A percentile compares a stretch with the other conserved stretches of the same genome.
These are phyloP conservation scores for Cymbopogon flexuosus DNA, from an alignment of 202 grass and related monocot genomes.

Conservation along the genomic window DNA sequence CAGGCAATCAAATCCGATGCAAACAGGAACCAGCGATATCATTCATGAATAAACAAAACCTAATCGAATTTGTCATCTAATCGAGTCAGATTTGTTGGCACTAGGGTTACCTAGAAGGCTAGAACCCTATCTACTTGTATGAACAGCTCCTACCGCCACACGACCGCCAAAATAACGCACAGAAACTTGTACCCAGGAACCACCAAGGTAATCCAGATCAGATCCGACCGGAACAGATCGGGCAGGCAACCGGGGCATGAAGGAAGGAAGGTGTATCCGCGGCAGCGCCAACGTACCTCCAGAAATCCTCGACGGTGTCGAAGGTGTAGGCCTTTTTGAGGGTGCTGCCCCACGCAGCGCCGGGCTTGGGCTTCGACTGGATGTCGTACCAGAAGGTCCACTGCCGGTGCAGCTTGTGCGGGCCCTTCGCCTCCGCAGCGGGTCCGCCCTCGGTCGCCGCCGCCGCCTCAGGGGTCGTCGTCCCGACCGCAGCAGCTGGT, in stretches of 20 bases:
- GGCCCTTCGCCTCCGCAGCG: slow-evolving; percentile 17
- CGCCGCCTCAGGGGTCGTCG: slow-evolving; percentile 7
- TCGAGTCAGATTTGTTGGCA: background rate
- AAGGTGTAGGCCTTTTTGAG: slow-evolving; percentile 91
- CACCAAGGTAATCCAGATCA: slow-evolving; percentile 27
- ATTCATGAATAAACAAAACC: background rate
- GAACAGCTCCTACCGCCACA: background rate
- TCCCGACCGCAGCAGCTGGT: background rate
- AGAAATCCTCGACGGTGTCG: slow-evolving; percentile 95
- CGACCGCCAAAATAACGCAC: background rate
- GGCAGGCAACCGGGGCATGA: background rate
- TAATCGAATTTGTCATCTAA: background rate
- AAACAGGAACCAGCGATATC: background rate
- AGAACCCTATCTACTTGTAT: background rate
- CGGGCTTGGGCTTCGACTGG: slow-evolving; percentile 85
- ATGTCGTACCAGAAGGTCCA: slow-evolving; percentile 99
- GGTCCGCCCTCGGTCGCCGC: slow-evolving; percentile 11
- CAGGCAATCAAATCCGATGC: background rate
- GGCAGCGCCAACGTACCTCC: slow-evolving; percentile 48
- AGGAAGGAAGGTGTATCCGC: background rate
- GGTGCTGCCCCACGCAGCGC: slow-evolving; percentile 84
- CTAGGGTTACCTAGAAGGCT: background rate
- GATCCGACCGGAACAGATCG: slow-evolving; percentile 37
- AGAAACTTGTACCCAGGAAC: background rate
- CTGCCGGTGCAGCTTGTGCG: slow-evolving; percentile 74